Base-by-base conservation (phyloP, 768 basidiomycete species). In the Leccinum broughii region DNA sequence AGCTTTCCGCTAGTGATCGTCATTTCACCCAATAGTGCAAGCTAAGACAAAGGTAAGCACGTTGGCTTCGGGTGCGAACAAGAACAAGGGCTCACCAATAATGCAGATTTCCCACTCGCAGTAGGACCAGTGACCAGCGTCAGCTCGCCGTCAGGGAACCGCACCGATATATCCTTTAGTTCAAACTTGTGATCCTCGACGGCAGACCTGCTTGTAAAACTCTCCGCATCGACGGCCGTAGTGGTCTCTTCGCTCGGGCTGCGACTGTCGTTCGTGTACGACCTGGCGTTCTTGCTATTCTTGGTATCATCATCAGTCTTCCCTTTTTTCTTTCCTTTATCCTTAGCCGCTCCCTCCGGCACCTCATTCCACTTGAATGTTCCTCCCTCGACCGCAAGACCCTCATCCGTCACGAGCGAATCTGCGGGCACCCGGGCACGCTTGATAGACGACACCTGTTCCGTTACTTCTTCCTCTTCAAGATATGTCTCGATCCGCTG, bases 401-500 rank as follows among this genome's bases (percentile, higher is more conserved):
- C 77, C 1, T 73, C 71, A 13, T 70, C 70, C 2, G 54, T 50
- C 8, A 62, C 62, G 20, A 72, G 71, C 0, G 67, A 68, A 49
- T 64, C 63, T 1, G 69, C 28, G 10, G 71, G 70, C 0, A 70
- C 67, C 13, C 55, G 55, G 14, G 66, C 41, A 32, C 72, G 71
- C 70, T 87, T 88, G 55, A 88, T 70, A 0, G 80, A 77, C 0
- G 83, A 87, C 1, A 88, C 85, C 62, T 83, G 83, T 46, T 80
- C 83, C 9, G 79, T 76, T 7, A 88, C 84, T 65, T 88, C 87
- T 32, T 86, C 85, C 62, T 88, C 87, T 13, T 75, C 76, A 0
- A 88, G 77, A 75, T 83, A 88, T 2, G 77, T 81, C 51, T 83
- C 80, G 57, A 89, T 86, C 41, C 87, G 84, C 26, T 82, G 74